These are phyloP conservation scores for Gliomastix tumulicola DNA, from an alignment of 2,329 filamentous ascomycete genomes.

Conservation along the genomic window DNA sequence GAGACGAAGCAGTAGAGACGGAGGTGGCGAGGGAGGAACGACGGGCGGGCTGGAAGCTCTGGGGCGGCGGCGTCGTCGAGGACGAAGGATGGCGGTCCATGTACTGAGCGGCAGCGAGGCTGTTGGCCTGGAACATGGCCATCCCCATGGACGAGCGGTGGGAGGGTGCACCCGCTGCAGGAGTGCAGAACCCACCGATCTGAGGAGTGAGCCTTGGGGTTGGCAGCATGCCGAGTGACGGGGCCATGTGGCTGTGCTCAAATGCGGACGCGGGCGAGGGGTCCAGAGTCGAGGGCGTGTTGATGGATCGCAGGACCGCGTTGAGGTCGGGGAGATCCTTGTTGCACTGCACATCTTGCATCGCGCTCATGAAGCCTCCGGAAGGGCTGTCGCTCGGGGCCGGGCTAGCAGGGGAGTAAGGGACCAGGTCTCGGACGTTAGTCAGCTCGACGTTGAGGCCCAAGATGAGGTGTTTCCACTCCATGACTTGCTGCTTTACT, in stretches of 20 bases:
- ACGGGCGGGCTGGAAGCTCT: constrained; percentile 39
- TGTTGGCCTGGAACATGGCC: constrained; percentile 50
- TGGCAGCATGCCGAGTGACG: constrained; percentile 48
- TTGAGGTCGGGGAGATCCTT: constrained; percentile 13
- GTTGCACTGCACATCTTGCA: background rate
- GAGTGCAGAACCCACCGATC: constrained; percentile 48
- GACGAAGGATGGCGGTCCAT: constrained; percentile 48
- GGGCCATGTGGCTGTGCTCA: constrained; percentile 39
- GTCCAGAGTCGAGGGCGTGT: constrained; percentile 42
- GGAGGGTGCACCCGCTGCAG: constrained; percentile 48
- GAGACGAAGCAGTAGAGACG: constrained; percentile 56
- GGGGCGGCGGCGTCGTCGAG: too few species aligned
- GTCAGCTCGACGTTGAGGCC: constrained; percentile 49
- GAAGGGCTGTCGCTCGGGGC: constrained; percentile 20
- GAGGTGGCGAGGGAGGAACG: constrained; percentile 59
- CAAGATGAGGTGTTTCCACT: constrained; percentile 54
- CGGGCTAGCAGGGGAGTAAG: constrained; percentile 17
- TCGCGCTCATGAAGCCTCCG: background rate
- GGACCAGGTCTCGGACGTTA: constrained; percentile 48
- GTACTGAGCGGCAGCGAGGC: constrained; percentile 35
- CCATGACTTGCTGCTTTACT: constrained; percentile 35
- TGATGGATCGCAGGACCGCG: constrained; percentile 25
- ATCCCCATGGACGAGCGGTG: constrained; percentile 51
- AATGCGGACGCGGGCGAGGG: constrained; percentile 31
- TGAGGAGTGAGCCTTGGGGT: constrained; percentile 54